Conservation (phyloP, 495 filamentous ascomycete genomes). For the Trichoderma asperelloides region DNA sequence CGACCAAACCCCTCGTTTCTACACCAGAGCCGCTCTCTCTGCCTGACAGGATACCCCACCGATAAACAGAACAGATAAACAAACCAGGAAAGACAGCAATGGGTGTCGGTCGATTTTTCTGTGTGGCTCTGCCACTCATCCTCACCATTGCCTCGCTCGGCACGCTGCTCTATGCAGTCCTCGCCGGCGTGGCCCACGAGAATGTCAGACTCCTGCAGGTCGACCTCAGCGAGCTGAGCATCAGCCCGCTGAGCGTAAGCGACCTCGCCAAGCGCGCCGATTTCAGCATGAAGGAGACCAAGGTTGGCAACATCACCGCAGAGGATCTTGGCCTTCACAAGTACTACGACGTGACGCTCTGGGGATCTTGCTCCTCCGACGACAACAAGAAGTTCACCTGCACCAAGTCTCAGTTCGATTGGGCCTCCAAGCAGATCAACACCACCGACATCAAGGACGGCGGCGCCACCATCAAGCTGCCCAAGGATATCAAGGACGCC, state of each 20-base stretch:
- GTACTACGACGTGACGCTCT: constrained; percentile 74
- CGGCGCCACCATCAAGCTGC: constrained; percentile 39
- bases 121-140: constrained; percentile 71
- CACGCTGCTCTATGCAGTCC: constrained; percentile 61
- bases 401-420: constrained; percentile 62
- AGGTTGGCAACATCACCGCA: constrained; percentile 37
- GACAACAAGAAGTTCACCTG: constrained; percentile 40
- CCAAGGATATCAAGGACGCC: constrained; percentile 52
- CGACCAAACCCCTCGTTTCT: not conserved
- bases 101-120: constrained; percentile 65
- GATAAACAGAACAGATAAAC: not conserved
- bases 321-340: constrained; percentile 54
- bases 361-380: constrained; percentile 67
- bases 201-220: constrained; percentile 68
- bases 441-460: constrained; percentile 40
- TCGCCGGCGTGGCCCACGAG: constrained; percentile 62
- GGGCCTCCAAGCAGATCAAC: constrained; percentile 55
- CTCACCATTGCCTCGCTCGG: constrained; percentile 65
- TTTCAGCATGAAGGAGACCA: constrained; percentile 11
- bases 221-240: constrained; percentile 39
- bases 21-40: constrained; percentile 5
- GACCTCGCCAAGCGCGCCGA: not conserved
- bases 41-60: not conserved
- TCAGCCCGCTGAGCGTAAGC: constrained; percentile 50
- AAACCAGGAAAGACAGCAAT: constrained; percentile 30